Conservation (phyloP, 805 yeast species). For the Tetrapisispora arboricola region DNA sequence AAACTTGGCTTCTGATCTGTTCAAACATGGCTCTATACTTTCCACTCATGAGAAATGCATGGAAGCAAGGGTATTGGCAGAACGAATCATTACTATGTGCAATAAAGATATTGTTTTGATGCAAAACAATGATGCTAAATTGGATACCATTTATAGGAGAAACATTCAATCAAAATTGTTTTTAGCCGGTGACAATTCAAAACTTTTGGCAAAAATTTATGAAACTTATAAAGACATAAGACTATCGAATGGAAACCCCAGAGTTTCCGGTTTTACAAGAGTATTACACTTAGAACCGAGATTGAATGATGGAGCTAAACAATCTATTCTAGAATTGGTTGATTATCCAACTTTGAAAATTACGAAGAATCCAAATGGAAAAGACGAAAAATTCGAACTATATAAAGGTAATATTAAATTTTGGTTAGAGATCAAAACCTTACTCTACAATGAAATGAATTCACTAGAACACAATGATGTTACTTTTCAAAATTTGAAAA, state of each 20-base stretch:
- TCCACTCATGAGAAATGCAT: slow-evolving; percentile 72
- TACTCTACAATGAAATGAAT: slow-evolving; percentile 13
- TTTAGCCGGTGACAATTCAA: slow-evolving; percentile 37
- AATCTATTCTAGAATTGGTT: slow-evolving; percentile 78
- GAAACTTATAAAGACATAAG: slow-evolving; percentile 58
- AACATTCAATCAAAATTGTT: slow-evolving; percentile 33
- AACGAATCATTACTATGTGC: slow-evolving; percentile 52
- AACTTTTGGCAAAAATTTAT: slow-evolving; percentile 53
- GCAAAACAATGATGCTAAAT: slow-evolving; percentile 7
- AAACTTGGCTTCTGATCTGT: slow-evolving; percentile 55
- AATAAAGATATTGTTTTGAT: slow-evolving; percentile 25
- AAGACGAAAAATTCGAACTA: slow-evolving; percentile 7
- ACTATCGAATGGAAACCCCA: slow-evolving; percentile 19
- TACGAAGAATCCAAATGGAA: background rate
- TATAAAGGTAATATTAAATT: slow-evolving; percentile 25
- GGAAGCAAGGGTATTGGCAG: slow-evolving; percentile 53
- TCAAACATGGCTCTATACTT: slow-evolving; percentile 59
- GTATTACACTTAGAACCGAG: slow-evolving; percentile 77
- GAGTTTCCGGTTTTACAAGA: slow-evolving; percentile 80
- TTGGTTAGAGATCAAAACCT: slow-evolving; percentile 20
- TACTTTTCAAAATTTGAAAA: slow-evolving; percentile 20
- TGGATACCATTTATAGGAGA: slow-evolving; percentile 9
- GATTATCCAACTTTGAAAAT: slow-evolving; percentile 37
- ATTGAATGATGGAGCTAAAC: slow-evolving; percentile 82
- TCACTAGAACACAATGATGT: slow-evolving; percentile 8